These are phyloP conservation scores for Apocynum venetum DNA, from an alignment of 257 asterid genomes.

Conservation along the genomic window DNA sequence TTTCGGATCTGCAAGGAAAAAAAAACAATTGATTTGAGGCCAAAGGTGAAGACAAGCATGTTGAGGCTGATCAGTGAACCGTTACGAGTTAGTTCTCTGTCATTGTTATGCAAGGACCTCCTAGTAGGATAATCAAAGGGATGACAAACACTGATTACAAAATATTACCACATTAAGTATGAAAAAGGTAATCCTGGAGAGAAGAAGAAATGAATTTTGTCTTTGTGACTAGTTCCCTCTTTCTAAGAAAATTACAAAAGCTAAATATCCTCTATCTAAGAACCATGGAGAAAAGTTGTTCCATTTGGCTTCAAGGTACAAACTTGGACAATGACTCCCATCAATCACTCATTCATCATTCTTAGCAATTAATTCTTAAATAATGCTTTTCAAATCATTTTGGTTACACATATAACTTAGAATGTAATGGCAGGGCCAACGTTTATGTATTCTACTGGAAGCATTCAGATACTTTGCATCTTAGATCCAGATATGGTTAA, in stretches of 20 bases:
- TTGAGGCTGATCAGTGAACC: too few species aligned
- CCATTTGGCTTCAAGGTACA: not conserved
- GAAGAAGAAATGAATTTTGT: not conserved
- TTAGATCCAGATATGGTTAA: constrained; percentile 49
- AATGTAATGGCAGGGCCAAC: constrained; percentile 41
- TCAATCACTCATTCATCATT: too few species aligned
- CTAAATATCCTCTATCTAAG: not conserved
- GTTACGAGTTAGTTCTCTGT: not conserved
- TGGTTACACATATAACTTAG: not conserved
- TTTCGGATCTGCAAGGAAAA: too few species aligned
- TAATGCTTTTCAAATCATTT: not conserved
- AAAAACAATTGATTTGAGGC: too few species aligned
- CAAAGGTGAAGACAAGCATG: too few species aligned
- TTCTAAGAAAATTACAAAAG: too few species aligned
- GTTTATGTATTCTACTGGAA: constrained; percentile 58
- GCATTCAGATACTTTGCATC: constrained; percentile 45
- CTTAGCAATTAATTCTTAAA: too few species aligned
- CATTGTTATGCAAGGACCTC: not conserved
- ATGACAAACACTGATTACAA: too few species aligned
- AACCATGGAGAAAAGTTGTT: not conserved
- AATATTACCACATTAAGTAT: too few species aligned
- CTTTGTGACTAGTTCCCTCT: too few species aligned
- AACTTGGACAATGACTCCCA: not conserved
- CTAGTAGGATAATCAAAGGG: too few species aligned
- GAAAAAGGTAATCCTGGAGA: too few species aligned